Evolutionary conservation across 2,329 filamentous ascomycete genomes (phyloP).

Genomic region (Bisporella sp.): DNA sequence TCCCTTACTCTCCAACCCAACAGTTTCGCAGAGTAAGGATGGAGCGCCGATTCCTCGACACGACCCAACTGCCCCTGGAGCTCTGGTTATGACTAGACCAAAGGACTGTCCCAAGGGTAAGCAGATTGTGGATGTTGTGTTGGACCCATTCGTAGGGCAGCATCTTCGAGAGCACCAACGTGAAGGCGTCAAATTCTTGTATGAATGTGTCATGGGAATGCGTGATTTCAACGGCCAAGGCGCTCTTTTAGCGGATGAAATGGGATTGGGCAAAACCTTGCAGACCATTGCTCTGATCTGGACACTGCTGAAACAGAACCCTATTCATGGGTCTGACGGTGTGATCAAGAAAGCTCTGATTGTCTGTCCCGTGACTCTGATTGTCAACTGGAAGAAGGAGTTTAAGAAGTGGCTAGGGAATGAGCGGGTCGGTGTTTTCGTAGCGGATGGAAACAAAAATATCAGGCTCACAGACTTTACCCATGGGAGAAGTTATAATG

Average conservation of each 20-base stretch:
- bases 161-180: constrained; percentile 61
- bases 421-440: constrained; percentile 62
- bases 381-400: constrained; percentile 68
- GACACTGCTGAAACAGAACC: constrained; percentile 68
- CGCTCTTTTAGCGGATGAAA: constrained; percentile 67
- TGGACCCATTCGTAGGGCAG: constrained; percentile 58
- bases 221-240: constrained; percentile 58
- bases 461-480: constrained; percentile 62
- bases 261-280: constrained; percentile 68
- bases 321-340: constrained; percentile 46
- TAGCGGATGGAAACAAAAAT: constrained; percentile 51
- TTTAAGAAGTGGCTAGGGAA: constrained; percentile 69
- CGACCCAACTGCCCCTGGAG: constrained; percentile 50
- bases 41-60: constrained; percentile 54
- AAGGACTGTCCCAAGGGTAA: constrained; percentile 49
- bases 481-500: constrained; percentile 57
- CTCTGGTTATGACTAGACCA: constrained; percentile 61
- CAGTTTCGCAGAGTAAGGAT: constrained; percentile 38
- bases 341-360: constrained; percentile 66
- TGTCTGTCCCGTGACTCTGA: constrained; percentile 65
- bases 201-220: constrained; percentile 72
- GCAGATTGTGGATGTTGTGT: constrained; percentile 63
- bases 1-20: constrained; percentile 48
- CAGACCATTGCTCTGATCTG: constrained; percentile 66
- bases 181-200: constrained; percentile 63